Evolutionary conservation across 208 protist genomes (phyloP), one percentile per base, ranked within the genome.

Genomic region (Leishmania lainsoni): DNA sequence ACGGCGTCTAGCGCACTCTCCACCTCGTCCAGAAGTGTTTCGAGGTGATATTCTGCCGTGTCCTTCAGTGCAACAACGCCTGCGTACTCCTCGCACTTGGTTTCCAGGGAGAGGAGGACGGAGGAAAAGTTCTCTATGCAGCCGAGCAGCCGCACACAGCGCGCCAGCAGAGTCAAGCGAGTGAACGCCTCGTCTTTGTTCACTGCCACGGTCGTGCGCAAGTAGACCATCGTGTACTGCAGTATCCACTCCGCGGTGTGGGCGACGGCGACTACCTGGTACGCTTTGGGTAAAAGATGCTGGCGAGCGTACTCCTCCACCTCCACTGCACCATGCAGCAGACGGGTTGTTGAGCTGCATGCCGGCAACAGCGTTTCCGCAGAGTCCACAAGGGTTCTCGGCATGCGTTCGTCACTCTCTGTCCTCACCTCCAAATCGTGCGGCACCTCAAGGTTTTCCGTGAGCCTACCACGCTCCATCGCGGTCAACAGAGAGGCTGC

Each of bases 211-310:
- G 93, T 72, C 29, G 92, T 90, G 32, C 90, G 87, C 17, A 98
- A 80, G 75, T 95, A 98, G 35, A 83, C 86, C 78, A 96, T 88
- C 39, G 93, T 96, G 87, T 96, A 98, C 80, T 94, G 92, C 63
- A 95, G 54, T 80, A 96, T 92, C 94, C 94, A 98, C 77, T 94
- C 90, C 49, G 89, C 91, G 10, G 91, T 87, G 77, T 98, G 91
- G 20, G 90, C 79, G 20, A 85, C 80, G 10, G 87, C 81, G 49
- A 93, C 71, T 3, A 92, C 72, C 16, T 83, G 52, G 72, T 92
- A 88, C 16, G 87, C 87, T 6, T 86, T 68, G 0, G 87, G 84
- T 65, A 95, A 68, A 9, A 98, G 65, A 5, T 85, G 48, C 59
- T 89, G 61, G 22, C 89, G 81, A 5, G 89, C 83, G 80, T 91